phyloP scores from a whole-genome alignment of 2,329 filamentous ascomycete genomes.

The Neoscytalidium dimidiatum region DNA sequence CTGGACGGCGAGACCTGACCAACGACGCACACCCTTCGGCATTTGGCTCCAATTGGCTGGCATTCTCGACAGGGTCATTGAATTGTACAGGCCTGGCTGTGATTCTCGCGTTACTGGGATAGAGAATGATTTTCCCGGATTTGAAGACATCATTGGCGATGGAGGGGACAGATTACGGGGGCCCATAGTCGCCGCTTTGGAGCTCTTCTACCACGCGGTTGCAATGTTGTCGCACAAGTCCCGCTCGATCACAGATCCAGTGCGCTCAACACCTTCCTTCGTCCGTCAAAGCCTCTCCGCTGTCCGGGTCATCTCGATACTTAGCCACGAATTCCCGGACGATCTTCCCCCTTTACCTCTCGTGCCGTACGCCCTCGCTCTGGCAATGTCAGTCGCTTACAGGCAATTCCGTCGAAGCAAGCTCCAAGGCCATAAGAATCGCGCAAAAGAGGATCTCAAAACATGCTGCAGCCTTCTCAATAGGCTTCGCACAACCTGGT shows the following conservation, averaged over 20 bases:
- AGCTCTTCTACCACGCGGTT: slow-evolving; percentile 59
- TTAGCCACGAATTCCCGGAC: slow-evolving; percentile 48
- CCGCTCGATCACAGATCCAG: slow-evolving; percentile 43
- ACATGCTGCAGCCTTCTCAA: slow-evolving; percentile 48
- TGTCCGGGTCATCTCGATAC: slow-evolving; percentile 56
- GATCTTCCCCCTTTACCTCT: slow-evolving; percentile 55
- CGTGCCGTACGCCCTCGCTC: slow-evolving; percentile 57
- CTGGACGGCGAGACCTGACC: slow-evolving; percentile 44
- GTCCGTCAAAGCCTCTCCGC: slow-evolving; percentile 58
- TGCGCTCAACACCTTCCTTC: slow-evolving; percentile 52
- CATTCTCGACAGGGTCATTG: slow-evolving; percentile 50
- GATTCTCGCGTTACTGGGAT: slow-evolving; percentile 46
- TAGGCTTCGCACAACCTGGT: slow-evolving; percentile 46
- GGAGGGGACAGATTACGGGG: slow-evolving; percentile 39
- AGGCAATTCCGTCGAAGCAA: slow-evolving; percentile 57
- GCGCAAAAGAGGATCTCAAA: slow-evolving; percentile 48
- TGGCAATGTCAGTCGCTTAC: slow-evolving; percentile 59
- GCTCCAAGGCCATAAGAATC: slow-evolving; percentile 49
- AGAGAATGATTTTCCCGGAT: slow-evolving; percentile 49
- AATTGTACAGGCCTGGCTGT: slow-evolving; percentile 48
- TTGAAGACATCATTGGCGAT: slow-evolving; percentile 47
- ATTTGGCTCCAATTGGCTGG: slow-evolving; percentile 49
- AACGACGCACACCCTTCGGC: slow-evolving; percentile 49
- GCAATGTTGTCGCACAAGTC: slow-evolving; percentile 59
- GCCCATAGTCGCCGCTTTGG: slow-evolving; percentile 42